Percentiles rank a stretch among this genome's conserved stretches.
Evolutionary conservation across 2,329 filamentous ascomycete genomes (phyloP).

Genomic region (Pyrenophora teres): DNA sequence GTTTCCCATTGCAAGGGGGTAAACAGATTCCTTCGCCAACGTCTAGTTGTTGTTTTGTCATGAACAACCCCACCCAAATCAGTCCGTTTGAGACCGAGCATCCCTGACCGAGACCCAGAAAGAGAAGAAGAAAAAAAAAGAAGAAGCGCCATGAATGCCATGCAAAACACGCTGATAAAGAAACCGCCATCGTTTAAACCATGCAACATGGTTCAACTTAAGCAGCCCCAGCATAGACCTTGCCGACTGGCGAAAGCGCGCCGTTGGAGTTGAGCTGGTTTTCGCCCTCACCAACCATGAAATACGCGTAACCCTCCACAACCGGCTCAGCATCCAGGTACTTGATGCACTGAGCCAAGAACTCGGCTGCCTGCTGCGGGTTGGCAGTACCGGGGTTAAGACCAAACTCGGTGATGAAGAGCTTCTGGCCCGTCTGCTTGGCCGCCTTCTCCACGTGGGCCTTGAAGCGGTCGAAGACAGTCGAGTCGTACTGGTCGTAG

Average conservation of each 20-base stretch:
- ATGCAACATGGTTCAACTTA: constrained; percentile 3
- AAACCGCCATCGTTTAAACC: neutral
- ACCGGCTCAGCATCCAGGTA: constrained; percentile 40
- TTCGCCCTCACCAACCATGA: constrained; percentile 42
- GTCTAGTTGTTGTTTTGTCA: too few species aligned
- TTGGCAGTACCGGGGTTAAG: constrained; percentile 38
- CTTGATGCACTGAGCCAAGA: constrained; percentile 41
- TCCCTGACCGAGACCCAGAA: neutral
- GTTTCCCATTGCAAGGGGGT: too few species aligned
- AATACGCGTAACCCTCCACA: constrained; percentile 46
- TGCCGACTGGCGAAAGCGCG: constrained; percentile 28
- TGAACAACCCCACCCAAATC: too few species aligned
- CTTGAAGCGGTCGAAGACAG: constrained; percentile 43
- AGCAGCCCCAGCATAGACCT: constrained; percentile 32
- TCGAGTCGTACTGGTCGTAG: constrained; percentile 42
- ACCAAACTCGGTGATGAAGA: constrained; percentile 49
- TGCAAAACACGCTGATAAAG: neutral
- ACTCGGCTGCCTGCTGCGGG: constrained; percentile 35
- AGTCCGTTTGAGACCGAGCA: neutral
- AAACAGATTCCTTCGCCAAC: too few species aligned
- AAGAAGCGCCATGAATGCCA: neutral
- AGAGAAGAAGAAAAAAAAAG: neutral
- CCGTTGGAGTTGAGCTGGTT: constrained; percentile 36
- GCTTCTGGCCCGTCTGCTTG: constrained; percentile 32
- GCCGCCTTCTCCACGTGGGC: constrained; percentile 47